Percentiles rank a stretch among this genome's conserved stretches.
phyloP scores from a whole-genome alignment of 768 basidiomycete species.

The Tricholoma furcatifolium region DNA sequence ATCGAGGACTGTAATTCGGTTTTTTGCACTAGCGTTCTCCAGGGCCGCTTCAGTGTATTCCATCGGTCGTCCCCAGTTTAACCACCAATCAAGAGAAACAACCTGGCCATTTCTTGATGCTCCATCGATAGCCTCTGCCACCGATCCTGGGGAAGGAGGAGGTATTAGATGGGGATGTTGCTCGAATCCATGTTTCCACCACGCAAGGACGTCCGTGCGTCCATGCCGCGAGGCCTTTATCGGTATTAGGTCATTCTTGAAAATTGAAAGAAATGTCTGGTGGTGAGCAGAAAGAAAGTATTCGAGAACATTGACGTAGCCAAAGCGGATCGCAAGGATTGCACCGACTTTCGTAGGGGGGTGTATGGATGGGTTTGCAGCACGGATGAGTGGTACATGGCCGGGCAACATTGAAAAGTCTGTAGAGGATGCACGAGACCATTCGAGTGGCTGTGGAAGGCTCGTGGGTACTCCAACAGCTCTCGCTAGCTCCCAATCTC shows the following conservation, averaged over 20 bases:
- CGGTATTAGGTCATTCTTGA: conserved; percentile 69
- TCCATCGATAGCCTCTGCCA: conserved; percentile 72
- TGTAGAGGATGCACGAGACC: conserved; percentile 66
- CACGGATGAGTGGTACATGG: conserved; percentile 56
- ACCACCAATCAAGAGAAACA: conserved; percentile 81
- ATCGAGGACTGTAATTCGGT: conserved; percentile 71
- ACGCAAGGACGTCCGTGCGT: conserved; percentile 67
- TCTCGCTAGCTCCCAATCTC: conserved; percentile 82
- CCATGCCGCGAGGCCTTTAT: conserved; percentile 78
- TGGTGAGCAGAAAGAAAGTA: conserved; percentile 68
- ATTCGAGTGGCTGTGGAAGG: conserved; percentile 62
- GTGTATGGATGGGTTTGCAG: conserved; percentile 51
- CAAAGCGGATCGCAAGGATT: conserved; percentile 65
- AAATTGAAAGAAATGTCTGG: conserved; percentile 61
- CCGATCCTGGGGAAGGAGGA: conserved; percentile 49
- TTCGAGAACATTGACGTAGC: conserved; percentile 73
- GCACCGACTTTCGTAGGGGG: conserved; percentile 74
- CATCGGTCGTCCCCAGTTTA: conserved; percentile 57
- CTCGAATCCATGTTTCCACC: conserved; percentile 74
- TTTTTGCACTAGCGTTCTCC: conserved; percentile 76
- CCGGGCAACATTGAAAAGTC: conserved; percentile 76
- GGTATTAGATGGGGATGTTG: conserved; percentile 60
- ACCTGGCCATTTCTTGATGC: conserved; percentile 79
- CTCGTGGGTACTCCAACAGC: conserved; percentile 76
- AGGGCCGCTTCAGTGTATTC: conserved; percentile 81